Evolutionary conservation across 2,329 filamentous ascomycete species (phyloP).

Genomic region (Aureobasidium sp.): DNA sequence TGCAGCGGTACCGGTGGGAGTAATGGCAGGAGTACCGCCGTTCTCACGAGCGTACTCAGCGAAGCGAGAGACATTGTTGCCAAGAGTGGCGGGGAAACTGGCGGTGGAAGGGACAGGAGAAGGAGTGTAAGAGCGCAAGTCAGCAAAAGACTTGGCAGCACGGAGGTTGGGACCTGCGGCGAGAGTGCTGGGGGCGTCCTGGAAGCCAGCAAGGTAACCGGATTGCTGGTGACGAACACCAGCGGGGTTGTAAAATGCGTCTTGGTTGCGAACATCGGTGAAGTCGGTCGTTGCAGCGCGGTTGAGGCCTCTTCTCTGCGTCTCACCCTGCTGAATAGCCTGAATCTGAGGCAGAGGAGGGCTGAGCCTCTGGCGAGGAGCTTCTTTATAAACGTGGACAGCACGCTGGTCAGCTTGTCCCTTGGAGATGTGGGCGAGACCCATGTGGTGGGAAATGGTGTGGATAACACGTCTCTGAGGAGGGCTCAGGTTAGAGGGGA

Average conservation of each 20-base stretch:
- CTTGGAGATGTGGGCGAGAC: slow-evolving; percentile 80
- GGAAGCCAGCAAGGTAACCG: slow-evolving; percentile 67
- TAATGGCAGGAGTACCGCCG: slow-evolving; percentile 57
- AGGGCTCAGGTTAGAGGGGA: slow-evolving; percentile 71
- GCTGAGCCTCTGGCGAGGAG: slow-evolving; percentile 50
- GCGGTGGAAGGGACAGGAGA: slow-evolving; percentile 85
- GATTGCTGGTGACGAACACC: slow-evolving; percentile 73
- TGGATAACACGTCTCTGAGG: slow-evolving; percentile 85
- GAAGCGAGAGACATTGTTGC: slow-evolving; percentile 54
- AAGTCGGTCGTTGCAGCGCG: slow-evolving; percentile 97
- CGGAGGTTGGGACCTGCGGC: slow-evolving; percentile 72
- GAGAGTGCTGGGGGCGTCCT: slow-evolving; percentile 60
- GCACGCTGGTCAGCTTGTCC: slow-evolving; percentile 81
- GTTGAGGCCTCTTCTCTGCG: slow-evolving; percentile 75
- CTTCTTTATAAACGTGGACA: slow-evolving; percentile 75
- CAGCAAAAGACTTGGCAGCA: slow-evolving; percentile 92
- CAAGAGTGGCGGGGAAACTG: slow-evolving; percentile 67
- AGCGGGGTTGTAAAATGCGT: slow-evolving; percentile 58
- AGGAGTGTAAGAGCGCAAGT: slow-evolving; percentile 88
- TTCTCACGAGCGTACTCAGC: slow-evolving; percentile 51
- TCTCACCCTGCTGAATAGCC: slow-evolving; percentile 58
- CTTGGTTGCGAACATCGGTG: slow-evolving; percentile 68
- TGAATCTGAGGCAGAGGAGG: slow-evolving; percentile 56
- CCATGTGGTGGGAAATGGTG: slow-evolving; percentile 91
- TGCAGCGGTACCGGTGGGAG: slow-evolving; percentile 56